Base-by-base conservation (phyloP, 805 yeast genomes). In the Pichia ethanolica region DNA sequence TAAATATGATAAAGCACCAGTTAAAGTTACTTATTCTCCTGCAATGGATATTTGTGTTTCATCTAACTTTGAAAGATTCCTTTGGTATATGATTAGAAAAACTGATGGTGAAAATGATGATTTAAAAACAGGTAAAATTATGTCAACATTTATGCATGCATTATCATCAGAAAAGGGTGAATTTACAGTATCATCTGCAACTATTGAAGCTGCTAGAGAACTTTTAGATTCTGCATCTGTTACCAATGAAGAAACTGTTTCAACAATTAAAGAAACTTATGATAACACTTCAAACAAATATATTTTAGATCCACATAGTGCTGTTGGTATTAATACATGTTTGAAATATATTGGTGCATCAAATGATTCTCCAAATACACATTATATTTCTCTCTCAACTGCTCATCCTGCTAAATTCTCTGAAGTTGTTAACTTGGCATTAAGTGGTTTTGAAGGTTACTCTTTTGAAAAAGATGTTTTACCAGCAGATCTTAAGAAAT, bases 391-490 rank as follows among this genome's bases (percentile, higher is more conserved):
- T 5, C 78, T 93, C 51, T 86, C 97, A 10, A 93, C 99, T 44
- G 99, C 99, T 8, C 99, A 93, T 66, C 99, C 99, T 40, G 99
- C 99, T 53, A 93, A 93, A 71, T 93, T 93, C 63, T 87, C 96
- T 28, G 97, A 89, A 55, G 99, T 96, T 45, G 99, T 93, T 28
- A 84, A 90, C 67, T 71, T 77, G 59, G 89, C 98, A 3, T 74
- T 93, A 56, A 64, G 69, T 42, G 75, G 74, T 1, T 75, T 81
- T 53, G 78, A 75, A 11, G 89, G 80, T 25, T 93, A 93, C 71
- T 80, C 89, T 5, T 93, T 93, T 63, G 96, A 89, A 61, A 74
- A 74, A 44, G 89, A 88, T 57, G 97, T 93, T 25, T 76, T 93
- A 49, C 98, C 99, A 37, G 87, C 75, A 32, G 97, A 89, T 69